Evolutionary conservation across 23 red algal species (phyloP).

Genomic region (Gracilariopsis chorda): DNA sequence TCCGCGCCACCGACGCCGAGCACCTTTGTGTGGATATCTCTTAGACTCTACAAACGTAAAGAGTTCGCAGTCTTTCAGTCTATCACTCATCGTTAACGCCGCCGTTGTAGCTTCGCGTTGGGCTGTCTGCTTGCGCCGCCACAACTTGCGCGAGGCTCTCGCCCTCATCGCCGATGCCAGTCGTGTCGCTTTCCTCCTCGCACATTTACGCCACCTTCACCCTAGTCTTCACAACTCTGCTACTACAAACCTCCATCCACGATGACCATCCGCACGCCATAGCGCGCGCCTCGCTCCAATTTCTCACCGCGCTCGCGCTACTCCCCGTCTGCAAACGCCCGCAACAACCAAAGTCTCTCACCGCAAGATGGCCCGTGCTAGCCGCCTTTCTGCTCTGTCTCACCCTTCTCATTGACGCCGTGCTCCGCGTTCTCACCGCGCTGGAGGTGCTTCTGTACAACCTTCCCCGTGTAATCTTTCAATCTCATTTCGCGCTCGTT

Average conservation of each 20-base stretch:
- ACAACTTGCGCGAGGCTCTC: no score
- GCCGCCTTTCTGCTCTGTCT: conserved; percentile 20
- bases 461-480: background rate
- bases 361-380: conserved; percentile 6
- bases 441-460: conserved; percentile 29
- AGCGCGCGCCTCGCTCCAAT: conserved; percentile 3
- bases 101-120: no score
- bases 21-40: no score
- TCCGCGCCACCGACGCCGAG: no score
- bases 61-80: no score
- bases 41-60: no score
- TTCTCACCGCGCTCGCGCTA: conserved; percentile 3
- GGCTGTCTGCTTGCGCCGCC: no score
- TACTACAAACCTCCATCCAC: conserved; percentile 1
- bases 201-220: conserved; percentile 5
- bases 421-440: conserved; percentile 27
- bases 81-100: no score
- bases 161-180: conserved; percentile 11
- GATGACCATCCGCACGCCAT: conserved; percentile 31
- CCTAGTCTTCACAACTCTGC: background rate
- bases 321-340: background rate
- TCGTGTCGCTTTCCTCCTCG: background rate
- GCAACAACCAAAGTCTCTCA: background rate
- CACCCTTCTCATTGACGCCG: conserved; percentile 20
- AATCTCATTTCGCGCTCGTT: background rate